Evolutionary conservation across 768 basidiomycete genomes (phyloP), one percentile per base, ranked within the genome.

Genomic region (Daedaleopsis nitida): DNA sequence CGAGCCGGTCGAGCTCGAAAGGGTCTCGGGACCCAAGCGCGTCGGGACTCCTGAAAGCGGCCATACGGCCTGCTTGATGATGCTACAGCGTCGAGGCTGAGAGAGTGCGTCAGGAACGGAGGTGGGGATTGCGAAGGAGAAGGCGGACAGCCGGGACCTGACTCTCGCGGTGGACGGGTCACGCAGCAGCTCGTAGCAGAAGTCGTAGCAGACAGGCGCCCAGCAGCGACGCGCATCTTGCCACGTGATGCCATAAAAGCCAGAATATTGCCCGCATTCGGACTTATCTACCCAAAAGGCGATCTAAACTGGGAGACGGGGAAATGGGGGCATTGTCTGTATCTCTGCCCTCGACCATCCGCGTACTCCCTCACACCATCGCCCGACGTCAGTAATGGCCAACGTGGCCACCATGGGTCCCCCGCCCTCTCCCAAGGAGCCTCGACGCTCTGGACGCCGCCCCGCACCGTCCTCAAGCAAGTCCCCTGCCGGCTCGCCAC

Each of bases 361-460:
- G 53, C 59, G 55, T 58, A 64, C 58, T 66, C 52, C 55, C 57
- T 55, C 65, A 52, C 57, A 52, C 19, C 58, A 60, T 56, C 53
- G 60, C 45, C 58, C 60, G 38, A 44, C 65, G 60, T 52, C 58
- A 55, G 55, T 68, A 59, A 71, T 89, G 89, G 83, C 87, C 55
- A 86, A 87, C 72, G 77, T 83, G 50, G 82, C 83, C 51, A 74
- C 82, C 53, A 91, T 91, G 89, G 89, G 88, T 49, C 89, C 89
- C 14, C 89, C 89, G 7, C 81, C 87, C 52, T 89, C 89, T 59
- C 89, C 88, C 44, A 80, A 87, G 70, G 90, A 91, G 75, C 87
- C 88, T 54, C 81, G 90, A 67, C 87, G 90, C 65, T 91, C 90
- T 66, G 89, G 87, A 45, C 79, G 90, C 67, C 89, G 89, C 59